Base-by-base conservation (phyloP, 805 yeast genomes). In the Saturnispora halmiae region DNA sequence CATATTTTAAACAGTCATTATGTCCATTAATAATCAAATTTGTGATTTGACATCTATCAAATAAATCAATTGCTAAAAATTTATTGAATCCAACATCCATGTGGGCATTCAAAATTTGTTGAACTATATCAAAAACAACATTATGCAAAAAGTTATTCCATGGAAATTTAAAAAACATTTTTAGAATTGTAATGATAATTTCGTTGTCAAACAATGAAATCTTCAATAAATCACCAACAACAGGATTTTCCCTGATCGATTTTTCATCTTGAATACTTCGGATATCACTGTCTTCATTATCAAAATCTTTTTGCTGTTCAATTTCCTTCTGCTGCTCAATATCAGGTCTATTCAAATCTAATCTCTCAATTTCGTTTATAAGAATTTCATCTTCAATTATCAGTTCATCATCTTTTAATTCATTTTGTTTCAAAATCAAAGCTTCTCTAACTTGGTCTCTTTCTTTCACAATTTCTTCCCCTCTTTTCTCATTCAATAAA, bases 141-240 rank as follows among this genome's bases (percentile, higher is more conserved):
- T 90, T 92, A 60, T 92, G 98, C 71, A 90, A 74, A 54, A 92
- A 92, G 56, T 92, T 92, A 59, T 92, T 92, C 97, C 97, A 92
- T 6, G 97, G 95, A 60, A 79, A 86, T 46, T 72, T 66, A 60
- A 88, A 79, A 54, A 92, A 85, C 70, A 82, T 75, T 20, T 71
- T 62, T 20, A 87, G 63, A n/a, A 88, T 78, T 18, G 75, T 72
- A 16, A 75, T 64, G 25, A 88, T 69, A 44, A 86, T 76, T 27
- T 72, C 70, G 58, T 76, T 77, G 54, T 92, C 96, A 44, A 78
- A 73, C 18, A 92, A 65, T 41, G 84, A 79, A 36, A 86, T 82
- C 59, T 92, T 92, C 54, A 88, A 75, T 48, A 68, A 71, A 58
- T 92, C 98, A 14, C 98, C 98, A 32, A 86, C 76, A 19, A 85